Conservation (phyloP, 106 monocot genomes). For the Iris macrosiphon region DNA sequence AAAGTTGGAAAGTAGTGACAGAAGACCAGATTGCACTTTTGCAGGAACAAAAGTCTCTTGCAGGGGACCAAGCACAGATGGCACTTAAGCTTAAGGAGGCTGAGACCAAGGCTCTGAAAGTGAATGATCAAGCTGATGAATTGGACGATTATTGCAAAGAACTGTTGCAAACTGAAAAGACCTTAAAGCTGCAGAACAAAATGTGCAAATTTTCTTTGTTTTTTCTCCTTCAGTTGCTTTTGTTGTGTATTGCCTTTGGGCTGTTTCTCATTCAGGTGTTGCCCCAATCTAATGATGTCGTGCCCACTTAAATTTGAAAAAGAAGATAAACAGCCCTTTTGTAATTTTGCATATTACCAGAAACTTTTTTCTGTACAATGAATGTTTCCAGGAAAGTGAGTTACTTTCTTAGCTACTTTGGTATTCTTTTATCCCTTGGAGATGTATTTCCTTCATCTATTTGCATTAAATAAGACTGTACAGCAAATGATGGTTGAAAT, state of each 20-base stretch:
- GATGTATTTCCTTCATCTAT: no score
- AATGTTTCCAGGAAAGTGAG: no score
- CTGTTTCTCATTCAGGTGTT: constrained; percentile 33
- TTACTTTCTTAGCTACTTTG: no score
- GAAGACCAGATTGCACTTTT: constrained; percentile 37
- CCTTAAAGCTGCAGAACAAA: constrained; percentile 30
- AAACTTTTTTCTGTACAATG: no score
- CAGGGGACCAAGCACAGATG: constrained; percentile 17
- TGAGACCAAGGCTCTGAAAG: constrained; percentile 13
- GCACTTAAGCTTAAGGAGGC: constrained; percentile 20
- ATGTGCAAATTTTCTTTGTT: constrained; percentile 34
- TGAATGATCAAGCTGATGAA: constrained; percentile 26
- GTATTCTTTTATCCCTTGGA: no score
- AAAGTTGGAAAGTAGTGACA: constrained; percentile 14
- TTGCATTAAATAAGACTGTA: no score
- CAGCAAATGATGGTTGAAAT: no score
- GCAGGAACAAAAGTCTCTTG: constrained; percentile 38
- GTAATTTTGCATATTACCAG: no score
- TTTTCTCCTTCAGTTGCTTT: constrained; percentile 29
- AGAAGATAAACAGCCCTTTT: no score
- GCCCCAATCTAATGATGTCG: constrained; percentile 16
- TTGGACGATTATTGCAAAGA: constrained; percentile 35
- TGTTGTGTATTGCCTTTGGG: constrained; percentile 32
- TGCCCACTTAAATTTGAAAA: constrained; percentile 38
- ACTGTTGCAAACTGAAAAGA: constrained; percentile 18